Conservation (phyloP, 2,329 filamentous ascomycete species). For the Chaetomiaceae sp. region DNA sequence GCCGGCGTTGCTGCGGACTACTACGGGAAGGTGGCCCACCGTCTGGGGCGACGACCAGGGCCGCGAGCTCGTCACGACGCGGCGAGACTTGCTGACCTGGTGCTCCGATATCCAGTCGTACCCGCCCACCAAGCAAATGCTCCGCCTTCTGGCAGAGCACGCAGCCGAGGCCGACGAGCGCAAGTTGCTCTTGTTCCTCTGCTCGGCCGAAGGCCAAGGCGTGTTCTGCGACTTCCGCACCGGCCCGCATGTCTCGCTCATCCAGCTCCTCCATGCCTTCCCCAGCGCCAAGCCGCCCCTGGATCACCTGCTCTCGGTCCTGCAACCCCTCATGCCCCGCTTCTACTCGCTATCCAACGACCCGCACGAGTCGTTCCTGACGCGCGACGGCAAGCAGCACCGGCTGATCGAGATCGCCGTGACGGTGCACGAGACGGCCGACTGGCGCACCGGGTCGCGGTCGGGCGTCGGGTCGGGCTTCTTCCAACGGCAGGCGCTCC, state of each 20-base stretch:
- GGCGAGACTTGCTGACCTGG: slow-evolving; percentile 91
- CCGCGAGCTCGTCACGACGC: slow-evolving; percentile 82
- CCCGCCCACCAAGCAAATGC: slow-evolving; percentile 80
- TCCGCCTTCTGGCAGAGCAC: slow-evolving; percentile 82
- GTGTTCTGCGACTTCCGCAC: slow-evolving; percentile 93
- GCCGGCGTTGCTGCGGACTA: slow-evolving; percentile 73
- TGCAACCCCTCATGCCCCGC: slow-evolving; percentile 89
- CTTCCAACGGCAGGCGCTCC: slow-evolving; percentile 77
- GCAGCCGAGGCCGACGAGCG: slow-evolving; percentile 76
- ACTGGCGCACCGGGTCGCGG: slow-evolving; percentile 69
- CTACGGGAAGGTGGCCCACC: slow-evolving; percentile 85
- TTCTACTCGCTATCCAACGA: slow-evolving; percentile 99
- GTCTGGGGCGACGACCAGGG: slow-evolving; percentile 92
- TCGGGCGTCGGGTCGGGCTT: slow-evolving; percentile 90
- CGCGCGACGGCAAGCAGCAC: slow-evolving; percentile 64
- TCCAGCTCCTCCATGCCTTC: slow-evolving; percentile 86
- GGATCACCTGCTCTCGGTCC: slow-evolving; percentile 70
- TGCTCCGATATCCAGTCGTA: slow-evolving; percentile 91
- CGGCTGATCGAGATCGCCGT: slow-evolving; percentile 95
- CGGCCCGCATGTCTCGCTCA: slow-evolving; percentile 76
- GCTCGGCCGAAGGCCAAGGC: slow-evolving; percentile 84
- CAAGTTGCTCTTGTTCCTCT: slow-evolving; percentile 82
- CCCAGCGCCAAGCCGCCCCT: slow-evolving; percentile 86
- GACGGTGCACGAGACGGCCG: slow-evolving; percentile 79
- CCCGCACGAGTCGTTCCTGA: slow-evolving; percentile 69